Conservation (phyloP, 2,329 filamentous ascomycete genomes). For the Fusarium oligoseptatum region DNA sequence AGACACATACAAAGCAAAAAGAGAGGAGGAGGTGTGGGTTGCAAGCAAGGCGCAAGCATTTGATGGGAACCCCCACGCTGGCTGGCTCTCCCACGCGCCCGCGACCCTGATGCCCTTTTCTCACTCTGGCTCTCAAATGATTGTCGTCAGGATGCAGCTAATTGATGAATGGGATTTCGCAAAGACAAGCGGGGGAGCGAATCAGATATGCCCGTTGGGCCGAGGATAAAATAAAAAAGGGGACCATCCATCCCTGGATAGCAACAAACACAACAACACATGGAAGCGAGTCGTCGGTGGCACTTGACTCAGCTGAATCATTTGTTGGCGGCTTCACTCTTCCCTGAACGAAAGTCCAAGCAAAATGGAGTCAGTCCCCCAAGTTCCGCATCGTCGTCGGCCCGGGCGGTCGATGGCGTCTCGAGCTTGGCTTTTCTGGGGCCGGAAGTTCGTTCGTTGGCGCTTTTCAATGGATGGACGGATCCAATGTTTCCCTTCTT, state of each 20-base stretch:
- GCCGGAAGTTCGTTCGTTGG: slow-evolving; percentile 10
- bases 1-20: slow-evolving; percentile 21
- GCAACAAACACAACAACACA: neutral
- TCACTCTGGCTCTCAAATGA: slow-evolving; percentile 1
- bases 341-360: slow-evolving; percentile 12
- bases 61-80: slow-evolving; percentile 32
- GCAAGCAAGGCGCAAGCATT: neutral
- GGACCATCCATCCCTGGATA: too few species aligned
- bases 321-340: slow-evolving; percentile 1
- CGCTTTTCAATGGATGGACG: neutral
- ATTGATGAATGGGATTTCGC: neutral
- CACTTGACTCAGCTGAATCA: slow-evolving; percentile 39
- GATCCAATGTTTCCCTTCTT: neutral
- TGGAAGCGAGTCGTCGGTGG: neutral
- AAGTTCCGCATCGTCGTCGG: slow-evolving; percentile 8
- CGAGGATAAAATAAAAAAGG: slow-evolving; percentile 3
- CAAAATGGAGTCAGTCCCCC: too few species aligned
- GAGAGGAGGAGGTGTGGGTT: slow-evolving; percentile 1
- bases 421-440: slow-evolving; percentile 26
- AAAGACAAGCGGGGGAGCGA: neutral
- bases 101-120: slow-evolving; percentile 16
- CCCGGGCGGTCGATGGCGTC: slow-evolving; percentile 17
- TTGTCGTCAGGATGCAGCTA: slow-evolving; percentile 13
- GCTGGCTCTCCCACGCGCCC: slow-evolving; percentile 21
- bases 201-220: slow-evolving; percentile 3